Evolutionary conservation across 192 early-diverging fungal genomes (phyloP).

Genomic region (Coemansia umbellata): DNA sequence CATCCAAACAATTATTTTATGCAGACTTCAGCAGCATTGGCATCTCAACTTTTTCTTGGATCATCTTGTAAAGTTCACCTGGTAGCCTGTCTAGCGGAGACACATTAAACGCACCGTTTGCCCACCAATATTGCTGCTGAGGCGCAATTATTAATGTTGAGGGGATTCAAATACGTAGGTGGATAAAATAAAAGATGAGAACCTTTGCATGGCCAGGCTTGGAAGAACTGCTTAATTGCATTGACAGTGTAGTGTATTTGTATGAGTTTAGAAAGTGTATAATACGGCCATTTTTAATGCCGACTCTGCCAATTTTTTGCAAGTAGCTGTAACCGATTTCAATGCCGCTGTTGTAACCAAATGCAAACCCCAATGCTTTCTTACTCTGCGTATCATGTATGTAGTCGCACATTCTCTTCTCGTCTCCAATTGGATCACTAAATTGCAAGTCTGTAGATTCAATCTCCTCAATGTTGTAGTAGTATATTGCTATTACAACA

Average conservation of each 20-base stretch:
- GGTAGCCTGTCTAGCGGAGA: not conserved
- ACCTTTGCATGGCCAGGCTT: constrained; percentile 59
- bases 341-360: constrained; percentile 28
- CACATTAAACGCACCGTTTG: not conserved
- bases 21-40: not conserved
- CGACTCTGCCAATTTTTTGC: constrained; percentile 43
- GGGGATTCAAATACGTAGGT: constrained; percentile 49
- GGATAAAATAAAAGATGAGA: constrained; percentile 62
- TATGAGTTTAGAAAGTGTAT: constrained; percentile 65
- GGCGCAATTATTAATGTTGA: constrained; percentile 58
- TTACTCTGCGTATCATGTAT: not conserved
- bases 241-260: constrained; percentile 58
- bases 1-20: too few species aligned
- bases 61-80: not conserved
- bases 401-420: not conserved
- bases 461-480: constrained; percentile 64
- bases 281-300: constrained; percentile 47
- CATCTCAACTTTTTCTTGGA: not conserved
- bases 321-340: not conserved
- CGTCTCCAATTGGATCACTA: constrained; percentile 16
- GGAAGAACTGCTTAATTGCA: constrained; percentile 52
- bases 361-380: not conserved
- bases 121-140: constrained; percentile 53
- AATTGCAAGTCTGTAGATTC: constrained; percentile 54
- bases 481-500: constrained; percentile 64